Percentiles rank a stretch among this genome's conserved stretches.
Evolutionary conservation across 768 basidiomycete genomes (phyloP).

Genomic region (Tricholoma bakamatsutake): DNA sequence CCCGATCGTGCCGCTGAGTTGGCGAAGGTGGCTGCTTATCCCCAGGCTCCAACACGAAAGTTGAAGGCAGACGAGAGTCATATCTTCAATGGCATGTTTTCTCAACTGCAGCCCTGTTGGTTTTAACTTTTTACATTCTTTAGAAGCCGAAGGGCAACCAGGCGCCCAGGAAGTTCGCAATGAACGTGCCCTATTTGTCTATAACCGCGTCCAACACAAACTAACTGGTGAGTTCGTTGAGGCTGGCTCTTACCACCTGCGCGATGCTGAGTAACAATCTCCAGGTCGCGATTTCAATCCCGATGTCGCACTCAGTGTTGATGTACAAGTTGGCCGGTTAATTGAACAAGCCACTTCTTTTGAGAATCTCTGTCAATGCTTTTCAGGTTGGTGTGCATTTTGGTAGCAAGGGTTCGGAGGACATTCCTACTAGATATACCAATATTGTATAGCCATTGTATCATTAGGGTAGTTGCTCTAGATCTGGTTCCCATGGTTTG

Average conservation of each 20-base stretch:
- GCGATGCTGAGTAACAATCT: neutral
- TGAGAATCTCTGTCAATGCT: slow-evolving; percentile 95
- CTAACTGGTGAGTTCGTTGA: slow-evolving; percentile 60
- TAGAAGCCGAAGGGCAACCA: slow-evolving; percentile 43
- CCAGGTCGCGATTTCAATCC: slow-evolving; percentile 92
- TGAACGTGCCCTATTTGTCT: slow-evolving; percentile 83
- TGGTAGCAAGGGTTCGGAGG: slow-evolving; percentile 37
- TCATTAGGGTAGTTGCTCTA: neutral
- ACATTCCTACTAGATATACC: slow-evolving; percentile 11
- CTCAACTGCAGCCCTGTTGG: neutral
- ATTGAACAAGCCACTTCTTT: slow-evolving; percentile 91
- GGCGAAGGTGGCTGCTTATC: slow-evolving; percentile 62
- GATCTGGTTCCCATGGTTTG: too few species aligned
- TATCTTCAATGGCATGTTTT: slow-evolving; percentile 74
- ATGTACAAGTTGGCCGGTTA: slow-evolving; percentile 84
- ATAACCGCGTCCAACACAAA: slow-evolving; percentile 93
- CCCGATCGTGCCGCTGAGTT: slow-evolving; percentile 57
- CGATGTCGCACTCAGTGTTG: slow-evolving; percentile 64
- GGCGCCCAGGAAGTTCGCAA: slow-evolving; percentile 86
- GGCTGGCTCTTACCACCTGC: neutral
- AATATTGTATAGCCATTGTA: slow-evolving; percentile 1
- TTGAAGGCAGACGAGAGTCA: slow-evolving; percentile 90
- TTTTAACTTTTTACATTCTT: neutral
- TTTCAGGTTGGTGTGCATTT: slow-evolving; percentile 92
- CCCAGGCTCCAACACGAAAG: slow-evolving; percentile 76